Evolutionary conservation across 306 rosid species (phyloP).

Genomic region (Trifolium pratense): DNA sequence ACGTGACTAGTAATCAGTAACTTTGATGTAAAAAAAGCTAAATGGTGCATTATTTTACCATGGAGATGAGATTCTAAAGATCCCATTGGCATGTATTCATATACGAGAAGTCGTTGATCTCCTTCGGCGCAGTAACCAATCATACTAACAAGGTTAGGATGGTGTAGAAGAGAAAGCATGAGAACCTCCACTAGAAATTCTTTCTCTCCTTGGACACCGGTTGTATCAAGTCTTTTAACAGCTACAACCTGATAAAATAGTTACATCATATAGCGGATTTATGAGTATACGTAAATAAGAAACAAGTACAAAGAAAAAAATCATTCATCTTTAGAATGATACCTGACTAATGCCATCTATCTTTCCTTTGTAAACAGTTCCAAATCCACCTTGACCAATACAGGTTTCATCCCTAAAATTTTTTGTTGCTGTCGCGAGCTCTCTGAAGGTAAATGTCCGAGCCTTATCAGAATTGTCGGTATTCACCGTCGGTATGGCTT

Average conservation of each 20-base stretch:
- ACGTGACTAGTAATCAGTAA: conserved; percentile 13
- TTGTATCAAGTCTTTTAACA: conserved; percentile 66
- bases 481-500: conserved; percentile 36
- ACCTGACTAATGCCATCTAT: conserved; percentile 52
- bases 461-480: conserved; percentile 30
- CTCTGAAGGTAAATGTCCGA: conserved; percentile 56
- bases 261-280: conserved; percentile 14
- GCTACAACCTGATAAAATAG: conserved; percentile 57
- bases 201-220: conserved; percentile 66
- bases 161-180: conserved; percentile 67
- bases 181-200: conserved; percentile 75
- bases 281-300: conserved; percentile 23
- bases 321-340: conserved; percentile 7
- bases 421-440: conserved; percentile 71
- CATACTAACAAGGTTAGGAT: conserved; percentile 72
- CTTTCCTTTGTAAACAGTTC: conserved; percentile 68
- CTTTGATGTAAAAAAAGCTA: conserved; percentile 14
- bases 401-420: conserved; percentile 58
- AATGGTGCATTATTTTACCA: conserved; percentile 39
- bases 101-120: conserved; percentile 75
- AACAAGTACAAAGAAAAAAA: neutral
- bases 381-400: conserved; percentile 83
- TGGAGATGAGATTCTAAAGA: conserved; percentile 73
- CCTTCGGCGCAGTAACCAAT: conserved; percentile 76
- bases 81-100: conserved; percentile 70